Conservation (phyloP, 108 stramenopile species). For the Cylindrotheca closterium region DNA sequence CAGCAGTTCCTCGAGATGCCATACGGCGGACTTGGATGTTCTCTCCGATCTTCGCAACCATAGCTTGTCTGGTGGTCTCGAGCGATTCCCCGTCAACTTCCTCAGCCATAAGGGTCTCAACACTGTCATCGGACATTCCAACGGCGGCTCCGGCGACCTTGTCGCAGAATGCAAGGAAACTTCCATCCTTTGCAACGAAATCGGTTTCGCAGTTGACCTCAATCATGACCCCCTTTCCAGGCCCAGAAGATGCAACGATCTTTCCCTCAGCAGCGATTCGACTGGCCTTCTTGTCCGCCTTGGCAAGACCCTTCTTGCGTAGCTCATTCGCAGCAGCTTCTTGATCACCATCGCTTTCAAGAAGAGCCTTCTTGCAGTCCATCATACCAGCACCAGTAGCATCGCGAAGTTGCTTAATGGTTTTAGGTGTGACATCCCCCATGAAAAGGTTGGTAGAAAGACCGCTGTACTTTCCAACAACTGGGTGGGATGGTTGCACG, state of each 20-base stretch:
- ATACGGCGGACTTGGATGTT: constrained; percentile 76
- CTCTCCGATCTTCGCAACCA: constrained; percentile 81
- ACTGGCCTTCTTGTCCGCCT: constrained; percentile 83
- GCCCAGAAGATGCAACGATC: constrained; percentile 49
- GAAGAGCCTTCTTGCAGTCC: constrained; percentile 86
- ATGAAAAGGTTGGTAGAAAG: constrained; percentile 17
- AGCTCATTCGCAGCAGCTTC: constrained; percentile 72
- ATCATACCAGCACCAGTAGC: constrained; percentile 84
- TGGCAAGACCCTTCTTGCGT: constrained; percentile 75
- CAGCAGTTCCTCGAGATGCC: constrained; percentile 38
- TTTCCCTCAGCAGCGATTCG: constrained; percentile 78
- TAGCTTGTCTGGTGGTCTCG: constrained; percentile 54
- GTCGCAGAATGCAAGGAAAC: constrained; percentile 62
- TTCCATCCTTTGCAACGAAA: constrained; percentile 63
- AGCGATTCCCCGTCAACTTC: constrained; percentile 46
- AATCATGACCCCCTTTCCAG: constrained; percentile 72
- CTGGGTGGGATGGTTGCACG: background rate
- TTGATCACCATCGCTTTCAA: constrained; percentile 73
- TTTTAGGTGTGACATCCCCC: constrained; percentile 39
- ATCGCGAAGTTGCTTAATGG: constrained; percentile 75
- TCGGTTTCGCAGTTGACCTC: constrained; percentile 91
- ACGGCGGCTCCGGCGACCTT: constrained; percentile 56
- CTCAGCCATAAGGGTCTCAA: constrained; percentile 45
- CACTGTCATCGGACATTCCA: constrained; percentile 31
- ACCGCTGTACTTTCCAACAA: background rate